Evolutionary conservation across 1,284 basidiomycete species (phyloP).

Genomic region (Abortiporus biennis): DNA sequence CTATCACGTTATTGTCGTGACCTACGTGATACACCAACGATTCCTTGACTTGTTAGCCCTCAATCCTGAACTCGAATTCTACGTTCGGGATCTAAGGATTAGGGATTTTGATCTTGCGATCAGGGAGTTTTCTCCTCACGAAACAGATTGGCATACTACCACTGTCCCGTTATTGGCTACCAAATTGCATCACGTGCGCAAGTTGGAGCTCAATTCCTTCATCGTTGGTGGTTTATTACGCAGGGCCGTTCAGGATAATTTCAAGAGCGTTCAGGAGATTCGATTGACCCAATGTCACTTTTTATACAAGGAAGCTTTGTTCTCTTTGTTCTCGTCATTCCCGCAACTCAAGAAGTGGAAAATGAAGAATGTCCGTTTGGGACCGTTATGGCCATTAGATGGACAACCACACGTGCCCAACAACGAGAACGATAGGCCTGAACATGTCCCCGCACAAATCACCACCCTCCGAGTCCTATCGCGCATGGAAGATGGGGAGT

Average conservation of each 20-base stretch:
- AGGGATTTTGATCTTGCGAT: not conserved
- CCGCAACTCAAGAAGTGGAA: not conserved
- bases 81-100: not conserved
- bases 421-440: no score
- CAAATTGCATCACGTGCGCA: not conserved
- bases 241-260: not conserved
- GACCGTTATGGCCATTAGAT: no score
- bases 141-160: not conserved
- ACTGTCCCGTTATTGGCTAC: not conserved
- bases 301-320: not conserved
- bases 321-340: not conserved
- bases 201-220: not conserved
- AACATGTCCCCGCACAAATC: no score
- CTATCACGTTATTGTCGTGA: not conserved
- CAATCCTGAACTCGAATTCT: no score
- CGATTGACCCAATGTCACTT: not conserved
- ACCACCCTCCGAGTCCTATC: no score
- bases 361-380: not conserved
- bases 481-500: no score
- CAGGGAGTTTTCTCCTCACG: no score
- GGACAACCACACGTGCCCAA: no score
- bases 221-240: not conserved
- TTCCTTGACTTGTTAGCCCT: not conserved
- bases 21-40: not conserved
- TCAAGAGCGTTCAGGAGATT: not conserved